Evolutionary conservation across 768 basidiomycete genomes (phyloP), one percentile per base, ranked within the genome.

Genomic region (Filobasidium floriforme): DNA sequence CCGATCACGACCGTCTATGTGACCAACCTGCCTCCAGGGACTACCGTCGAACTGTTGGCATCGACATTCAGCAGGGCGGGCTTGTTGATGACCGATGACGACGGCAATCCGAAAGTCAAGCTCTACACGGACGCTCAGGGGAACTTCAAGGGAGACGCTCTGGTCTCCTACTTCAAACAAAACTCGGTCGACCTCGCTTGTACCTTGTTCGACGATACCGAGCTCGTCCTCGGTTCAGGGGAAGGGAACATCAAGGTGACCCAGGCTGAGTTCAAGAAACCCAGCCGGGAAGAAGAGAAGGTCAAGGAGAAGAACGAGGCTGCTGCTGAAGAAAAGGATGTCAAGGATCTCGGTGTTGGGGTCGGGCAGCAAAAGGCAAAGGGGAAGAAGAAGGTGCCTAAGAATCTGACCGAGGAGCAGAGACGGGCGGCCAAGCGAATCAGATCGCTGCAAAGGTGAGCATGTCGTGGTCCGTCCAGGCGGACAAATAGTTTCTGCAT

Each of bases 121-220:
- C 83, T 98, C 81, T 99, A 99, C 78, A 88, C 89, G 55, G 85
- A 85, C 66, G 90, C 90, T 6, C 85, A 89, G 67, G 92, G 93
- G 41, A 75, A 83, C 28, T 96, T 97, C 79, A 96, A 85, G 71
- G 94, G 96, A 44, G 94, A 98, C 71, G 94, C 92, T 1, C 80
- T 98, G 70, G 87, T 99, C 65, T 92, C 97, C 41, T 99, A 89
- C 79, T 94, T 97, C 83, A 96, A 96, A 78, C 92, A 94, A 76
- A 93, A 92, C 67, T 90, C 89, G n/a, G 96, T 98, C 22, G 79
- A 81, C 3, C 82, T 98, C 62, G 94, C 93, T 10, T 74, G 89
- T 68, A 88, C 83, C 70, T 81, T 98, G 62, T 81, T 98, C 67
- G 93, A 97, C 76, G 94, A 97, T 66, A 90, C 90, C 1, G 92